Base-by-base conservation (phyloP, 768 basidiomycete genomes). In the Suillus alpinus region DNA sequence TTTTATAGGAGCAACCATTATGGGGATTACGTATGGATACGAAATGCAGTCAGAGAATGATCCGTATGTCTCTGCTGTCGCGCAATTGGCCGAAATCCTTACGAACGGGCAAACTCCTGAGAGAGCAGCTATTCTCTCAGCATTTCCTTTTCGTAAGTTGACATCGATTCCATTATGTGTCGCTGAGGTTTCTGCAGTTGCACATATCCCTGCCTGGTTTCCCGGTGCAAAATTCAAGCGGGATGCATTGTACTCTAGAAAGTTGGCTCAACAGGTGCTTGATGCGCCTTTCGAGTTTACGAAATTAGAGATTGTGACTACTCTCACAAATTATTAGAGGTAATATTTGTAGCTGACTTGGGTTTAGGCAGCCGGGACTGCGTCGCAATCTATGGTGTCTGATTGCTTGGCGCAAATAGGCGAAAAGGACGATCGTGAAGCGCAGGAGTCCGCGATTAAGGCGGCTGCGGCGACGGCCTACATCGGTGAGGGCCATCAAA, bases 271-370 rank as follows among this genome's bases (percentile, higher is more conserved):
- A 29, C 47, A 58, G 20, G 51, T 70, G 14, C 62, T 64, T 44
- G 60, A 65, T 2, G 58, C 10, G 2, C 71, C 73, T 1, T 65
- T 70, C n/a, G 61, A 65, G 26, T 70, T 67, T 41, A 67, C 71
- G 56, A 65, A 67, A 39, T 66, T 63, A 59, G 23, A 44, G 43
- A 46, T 26, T 36, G 32, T 60, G 12, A 12, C 34, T 26, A 10
- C 6, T 26, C 31, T 59, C 32, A 36, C 47, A 23, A 31, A 3
- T 0, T 20, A 4, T 37, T 50, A 14, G 14, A 62, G 18, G 31
- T 26, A 46, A 14, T 29, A n/a, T 10, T 37, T 37, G n/a, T 23
- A 39, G 20, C 34, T 43, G n/a, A 43, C 13, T 34, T 43, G n/a
- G 1, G 4, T 20, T 16, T 26, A 74, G 71, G 60, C 59, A 23